These are phyloP conservation scores for Phytophthora pinifolia DNA, from an alignment of 352 stramenopile genomes.

Conservation along the genomic window DNA sequence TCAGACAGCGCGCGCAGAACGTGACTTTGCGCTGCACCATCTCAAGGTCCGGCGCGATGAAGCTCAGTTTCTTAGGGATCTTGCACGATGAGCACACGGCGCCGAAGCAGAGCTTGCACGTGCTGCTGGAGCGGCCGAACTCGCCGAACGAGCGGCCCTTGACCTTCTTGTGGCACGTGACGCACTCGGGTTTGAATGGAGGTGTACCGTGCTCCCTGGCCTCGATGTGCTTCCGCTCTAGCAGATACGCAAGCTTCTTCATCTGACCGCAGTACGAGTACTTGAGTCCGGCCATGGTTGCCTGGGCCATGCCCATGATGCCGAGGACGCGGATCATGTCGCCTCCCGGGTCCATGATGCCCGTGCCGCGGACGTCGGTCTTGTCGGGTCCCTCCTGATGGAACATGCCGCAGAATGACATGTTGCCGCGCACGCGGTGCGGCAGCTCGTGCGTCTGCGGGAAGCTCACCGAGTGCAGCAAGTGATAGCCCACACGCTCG, in stretches of 20 bases:
- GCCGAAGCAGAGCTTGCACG: conserved; percentile 30
- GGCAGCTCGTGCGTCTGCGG: conserved; percentile 28
- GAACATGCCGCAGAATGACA: conserved; percentile 46
- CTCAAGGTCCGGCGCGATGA: conserved; percentile 22
- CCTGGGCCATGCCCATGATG: conserved; percentile 24
- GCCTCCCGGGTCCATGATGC: conserved; percentile 25
- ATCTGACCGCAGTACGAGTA: conserved; percentile 28
- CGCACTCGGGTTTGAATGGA: conserved; percentile 14
- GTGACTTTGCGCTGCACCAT: conserved; percentile 30
- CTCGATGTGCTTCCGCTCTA: conserved; percentile 16
- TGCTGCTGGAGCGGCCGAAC: conserved; percentile 14
- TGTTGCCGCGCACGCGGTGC: conserved; percentile 35
- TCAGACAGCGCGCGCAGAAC: conserved; percentile 34
- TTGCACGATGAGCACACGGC: conserved; percentile 22
- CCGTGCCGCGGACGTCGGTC: conserved; percentile 23
- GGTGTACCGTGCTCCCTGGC: conserved; percentile 8
- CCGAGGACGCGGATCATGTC: conserved; percentile 22
- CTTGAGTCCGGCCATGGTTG: conserved; percentile 27
- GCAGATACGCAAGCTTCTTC: conserved; percentile 27
- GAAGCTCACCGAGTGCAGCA: conserved; percentile 31
- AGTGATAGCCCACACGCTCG: conserved; percentile 27
- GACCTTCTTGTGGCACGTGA: conserved; percentile 25
- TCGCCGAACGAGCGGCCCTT: conserved; percentile 11
- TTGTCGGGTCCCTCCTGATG: conserved; percentile 19
- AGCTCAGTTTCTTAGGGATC: conserved; percentile 31